Evolutionary conservation across 768 basidiomycete genomes (phyloP).

Genomic region (Mycena kentingensis): DNA sequence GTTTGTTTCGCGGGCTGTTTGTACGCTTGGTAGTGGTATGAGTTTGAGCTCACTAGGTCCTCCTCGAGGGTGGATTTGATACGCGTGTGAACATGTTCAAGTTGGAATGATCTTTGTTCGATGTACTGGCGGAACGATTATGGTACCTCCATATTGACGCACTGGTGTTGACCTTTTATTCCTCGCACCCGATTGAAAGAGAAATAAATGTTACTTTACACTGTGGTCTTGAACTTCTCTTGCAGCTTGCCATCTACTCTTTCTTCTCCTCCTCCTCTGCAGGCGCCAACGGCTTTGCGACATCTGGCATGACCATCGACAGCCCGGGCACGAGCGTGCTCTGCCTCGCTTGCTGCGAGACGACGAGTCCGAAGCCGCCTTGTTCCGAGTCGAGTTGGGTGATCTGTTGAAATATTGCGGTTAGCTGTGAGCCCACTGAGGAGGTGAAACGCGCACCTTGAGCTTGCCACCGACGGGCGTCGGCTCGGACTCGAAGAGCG

Average conservation of each 20-base stretch:
- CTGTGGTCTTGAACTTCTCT: neutral
- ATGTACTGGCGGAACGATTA: no score
- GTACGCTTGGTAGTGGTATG: no score
- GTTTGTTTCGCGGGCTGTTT: no score
- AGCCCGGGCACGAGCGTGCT: conserved; percentile 12
- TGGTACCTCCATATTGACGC: no score
- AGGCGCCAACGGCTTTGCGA: conserved; percentile 7
- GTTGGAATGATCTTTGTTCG: no score
- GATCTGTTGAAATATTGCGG: neutral
- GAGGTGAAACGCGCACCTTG: neutral
- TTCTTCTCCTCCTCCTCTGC: conserved; percentile 4
- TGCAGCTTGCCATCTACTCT: no score
- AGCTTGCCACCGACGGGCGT: conserved; percentile 18
- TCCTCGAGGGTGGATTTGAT: no score
- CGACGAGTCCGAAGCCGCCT: conserved; percentile 21
- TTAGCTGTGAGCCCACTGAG: neutral
- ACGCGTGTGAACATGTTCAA: no score
- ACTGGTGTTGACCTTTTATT: no score
- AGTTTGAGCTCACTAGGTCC: no score
- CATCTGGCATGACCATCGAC: conserved; percentile 5
- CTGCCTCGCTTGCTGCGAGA: conserved; percentile 19
- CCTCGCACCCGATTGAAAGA: no score
- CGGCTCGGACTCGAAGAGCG: conserved; percentile 21
- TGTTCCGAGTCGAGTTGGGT: conserved; percentile 14
- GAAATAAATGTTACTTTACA: neutral